Evolutionary conservation across 2,329 filamentous ascomycete species (phyloP).

Genomic region (Pseudofabraea citricarpa): DNA sequence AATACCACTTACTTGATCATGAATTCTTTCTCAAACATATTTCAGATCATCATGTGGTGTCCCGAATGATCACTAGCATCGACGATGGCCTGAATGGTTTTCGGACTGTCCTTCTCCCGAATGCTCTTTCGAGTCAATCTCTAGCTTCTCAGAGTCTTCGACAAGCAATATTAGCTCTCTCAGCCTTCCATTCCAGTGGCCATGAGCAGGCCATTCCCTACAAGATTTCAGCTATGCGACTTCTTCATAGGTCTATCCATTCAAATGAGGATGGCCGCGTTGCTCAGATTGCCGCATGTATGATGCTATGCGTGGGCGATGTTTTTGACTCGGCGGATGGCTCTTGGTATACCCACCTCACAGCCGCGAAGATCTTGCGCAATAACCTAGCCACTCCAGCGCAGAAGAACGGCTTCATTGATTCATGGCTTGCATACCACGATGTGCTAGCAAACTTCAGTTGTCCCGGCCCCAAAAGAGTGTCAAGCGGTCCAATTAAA

Average conservation of each 20-base stretch:
- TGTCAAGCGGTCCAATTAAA: no score
- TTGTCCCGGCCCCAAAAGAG: slow-evolving; percentile 23
- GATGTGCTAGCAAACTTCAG: slow-evolving; percentile 41
- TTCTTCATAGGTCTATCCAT: slow-evolving; percentile 33
- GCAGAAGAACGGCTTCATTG: slow-evolving; percentile 32
- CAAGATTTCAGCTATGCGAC: slow-evolving; percentile 36
- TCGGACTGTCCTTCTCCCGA: slow-evolving; percentile 38
- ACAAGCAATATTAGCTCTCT: slow-evolving; percentile 39
- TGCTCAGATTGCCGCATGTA: slow-evolving; percentile 38
- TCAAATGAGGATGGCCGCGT: slow-evolving; percentile 5
- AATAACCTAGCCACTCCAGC: slow-evolving; percentile 6
- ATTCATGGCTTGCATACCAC: slow-evolving; percentile 44
- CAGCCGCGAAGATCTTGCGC: slow-evolving; percentile 27
- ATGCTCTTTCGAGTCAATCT: slow-evolving; percentile 34
- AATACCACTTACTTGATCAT: no score
- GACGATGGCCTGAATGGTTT: slow-evolving; percentile 42
- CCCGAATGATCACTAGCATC: slow-evolving; percentile 38
- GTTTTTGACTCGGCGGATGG: slow-evolving; percentile 44
- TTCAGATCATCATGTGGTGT: slow-evolving; percentile 5
- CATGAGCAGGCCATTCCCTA: slow-evolving; percentile 35
- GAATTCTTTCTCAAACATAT: neutral
- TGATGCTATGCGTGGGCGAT: slow-evolving; percentile 48
- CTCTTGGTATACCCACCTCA: slow-evolving; percentile 39
- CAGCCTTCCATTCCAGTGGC: slow-evolving; percentile 37
- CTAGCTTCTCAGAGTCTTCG: slow-evolving; percentile 29